A percentile compares a stretch with the other conserved stretches of the same genome.
These are phyloP conservation scores for Talaromyces sp. DNA, from an alignment of 2,329 filamentous ascomycete genomes.

Conservation along the genomic window DNA sequence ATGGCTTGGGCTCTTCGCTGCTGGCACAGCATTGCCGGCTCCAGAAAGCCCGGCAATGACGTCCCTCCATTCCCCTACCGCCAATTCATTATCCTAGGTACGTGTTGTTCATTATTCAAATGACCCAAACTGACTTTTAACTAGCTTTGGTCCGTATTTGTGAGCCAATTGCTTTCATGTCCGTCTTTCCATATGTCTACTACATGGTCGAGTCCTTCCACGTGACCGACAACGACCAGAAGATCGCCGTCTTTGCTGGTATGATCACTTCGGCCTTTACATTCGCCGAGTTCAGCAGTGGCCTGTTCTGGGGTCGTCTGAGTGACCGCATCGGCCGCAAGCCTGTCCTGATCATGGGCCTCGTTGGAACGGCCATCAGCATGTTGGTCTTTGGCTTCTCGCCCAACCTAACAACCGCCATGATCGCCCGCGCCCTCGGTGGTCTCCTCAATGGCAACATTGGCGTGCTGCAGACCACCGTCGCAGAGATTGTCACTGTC, in stretches of 20 bases:
- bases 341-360: conserved; percentile 81
- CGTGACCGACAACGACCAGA: conserved; percentile 69
- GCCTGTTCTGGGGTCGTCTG: conserved; percentile 85
- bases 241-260: conserved; percentile 87
- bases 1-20: conserved; percentile 4
- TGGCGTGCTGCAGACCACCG: conserved; percentile 89
- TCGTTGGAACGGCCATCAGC: conserved; percentile 85
- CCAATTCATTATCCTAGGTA: conserved; percentile 34
- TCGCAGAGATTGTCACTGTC: conserved; percentile 85
- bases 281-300: conserved; percentile 88
- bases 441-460: conserved; percentile 95
- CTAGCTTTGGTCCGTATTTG: conserved; percentile 88
- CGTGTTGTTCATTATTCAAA: conserved; percentile 15
- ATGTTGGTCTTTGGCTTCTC: conserved; percentile 92
- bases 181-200: conserved; percentile 97
- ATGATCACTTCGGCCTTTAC: conserved; percentile 97
- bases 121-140: neutral
- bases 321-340: conserved; percentile 92
- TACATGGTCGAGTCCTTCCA: conserved; percentile 93
- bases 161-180: conserved; percentile 99
- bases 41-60: neutral
- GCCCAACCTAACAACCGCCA: conserved; percentile 70
- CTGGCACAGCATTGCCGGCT: conserved; percentile 1
- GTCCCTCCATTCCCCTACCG: conserved; percentile 6
- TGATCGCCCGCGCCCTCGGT: conserved; percentile 82